Conservation (phyloP, 495 filamentous ascomycete species). For the Coniosporium apollinis region DNA sequence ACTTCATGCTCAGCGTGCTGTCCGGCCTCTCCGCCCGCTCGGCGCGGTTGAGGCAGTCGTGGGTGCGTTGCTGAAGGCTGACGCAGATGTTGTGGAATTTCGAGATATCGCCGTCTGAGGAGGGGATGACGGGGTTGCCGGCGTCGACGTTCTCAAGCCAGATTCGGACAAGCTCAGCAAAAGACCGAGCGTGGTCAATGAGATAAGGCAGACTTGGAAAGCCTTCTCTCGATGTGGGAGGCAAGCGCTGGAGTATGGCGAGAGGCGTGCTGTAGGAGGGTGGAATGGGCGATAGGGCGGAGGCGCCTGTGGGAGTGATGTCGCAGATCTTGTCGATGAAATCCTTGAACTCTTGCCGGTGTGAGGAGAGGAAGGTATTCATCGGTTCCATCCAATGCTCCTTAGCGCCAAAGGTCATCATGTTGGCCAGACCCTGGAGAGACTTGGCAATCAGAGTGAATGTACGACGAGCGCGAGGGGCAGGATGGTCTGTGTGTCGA, state of each 20-base stretch:
- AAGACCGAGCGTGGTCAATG: slow-evolving; percentile 78
- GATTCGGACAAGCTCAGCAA: slow-evolving; percentile 70
- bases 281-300: slow-evolving; percentile 36
- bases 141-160: slow-evolving; percentile 54
- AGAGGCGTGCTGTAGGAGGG: slow-evolving; percentile 87
- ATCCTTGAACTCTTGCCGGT: slow-evolving; percentile 59
- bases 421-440: slow-evolving; percentile 86
- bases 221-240: slow-evolving; percentile 70
- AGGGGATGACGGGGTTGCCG: slow-evolving; percentile 28
- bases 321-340: slow-evolving; percentile 78
- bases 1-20: slow-evolving; percentile 41
- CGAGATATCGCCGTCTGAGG: slow-evolving; percentile 43
- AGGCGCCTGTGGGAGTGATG: slow-evolving; percentile 51
- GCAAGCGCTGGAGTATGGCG: slow-evolving; percentile 72
- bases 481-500: slow-evolving; percentile 83
- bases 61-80: slow-evolving; percentile 52
- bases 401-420: slow-evolving; percentile 85
- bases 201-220: slow-evolving; percentile 91
- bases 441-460: slow-evolving; percentile 89
- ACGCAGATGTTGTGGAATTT: slow-evolving; percentile 63
- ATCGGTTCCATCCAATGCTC: slow-evolving; percentile 99
- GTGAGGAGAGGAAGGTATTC: slow-evolving; percentile 58
- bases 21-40: slow-evolving; percentile 55
- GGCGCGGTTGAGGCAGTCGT: slow-evolving; percentile 50
- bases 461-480: slow-evolving; percentile 72